Evolutionary conservation across 2,329 filamentous ascomycete species (phyloP), one percentile per base, ranked within the genome.

Genomic region (Beauveria bassiana): DNA sequence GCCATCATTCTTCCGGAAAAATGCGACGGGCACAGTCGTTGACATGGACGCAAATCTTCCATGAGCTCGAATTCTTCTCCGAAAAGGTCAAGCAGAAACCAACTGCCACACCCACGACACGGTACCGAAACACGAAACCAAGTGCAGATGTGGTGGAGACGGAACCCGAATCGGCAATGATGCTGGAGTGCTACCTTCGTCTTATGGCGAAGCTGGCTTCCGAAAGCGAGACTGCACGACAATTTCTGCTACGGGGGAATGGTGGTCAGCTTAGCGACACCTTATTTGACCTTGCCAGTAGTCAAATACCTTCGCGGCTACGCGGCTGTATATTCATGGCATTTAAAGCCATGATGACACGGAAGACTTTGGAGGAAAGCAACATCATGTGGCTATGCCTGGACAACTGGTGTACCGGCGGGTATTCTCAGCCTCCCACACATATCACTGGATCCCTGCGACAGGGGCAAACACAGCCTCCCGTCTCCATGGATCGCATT

Each of bases 131-230:
- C 59, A 81, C 82, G 52, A 88, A 90, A 71, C 78, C 84, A 51
- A 78, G 83, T 49, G 79, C 78, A 20, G 86, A 89, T 50, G 82
- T 88, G 63, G 86, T 91, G 63, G 92, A 96, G 71, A 81, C 82
- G 31, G 93, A 97, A 70, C 90, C 92, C 4, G 96, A 99, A 73
- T 96, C 91, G 46, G 87, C 89, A n/a, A 90, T 96, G 75, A 97
- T 99, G 91, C 81, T 99, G 31, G 92, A 97, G 70, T 93, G 91
- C 67, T 98, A 98, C 71, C 80, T 99, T 58, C 86, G 93, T 34
- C 81, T 99, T 5, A 89, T 96, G 68, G 86, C 91, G 3, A 91
- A 96, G 72, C 79, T 99, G 10, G 87, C 88, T 64, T 81, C 83
- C 24, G 86, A 93, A 70, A 96, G 91, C 69, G 79, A 83, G 62